phyloP scores from a whole-genome alignment of 2,329 filamentous ascomycete genomes.

The Colletotrichum chrysophilum region DNA sequence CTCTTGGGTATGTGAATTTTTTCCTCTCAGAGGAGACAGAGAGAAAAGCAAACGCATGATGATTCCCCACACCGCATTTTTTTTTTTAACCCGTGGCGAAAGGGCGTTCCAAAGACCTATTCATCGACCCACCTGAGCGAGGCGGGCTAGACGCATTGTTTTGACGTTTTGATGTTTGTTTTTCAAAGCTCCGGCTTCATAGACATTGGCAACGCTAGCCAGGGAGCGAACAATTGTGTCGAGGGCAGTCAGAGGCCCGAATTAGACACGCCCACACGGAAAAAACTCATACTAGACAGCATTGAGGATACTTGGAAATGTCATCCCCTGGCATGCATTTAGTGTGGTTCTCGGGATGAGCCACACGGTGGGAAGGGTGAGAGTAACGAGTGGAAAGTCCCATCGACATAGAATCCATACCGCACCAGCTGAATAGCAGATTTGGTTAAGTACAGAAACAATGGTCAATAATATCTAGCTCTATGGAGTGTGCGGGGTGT shows the following conservation, averaged over 20 bases:
- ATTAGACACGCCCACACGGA: neutral
- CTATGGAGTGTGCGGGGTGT: neutral
- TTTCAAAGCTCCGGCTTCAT: neutral
- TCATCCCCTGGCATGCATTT: neutral
- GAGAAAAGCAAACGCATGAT: neutral
- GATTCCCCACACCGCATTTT: neutral
- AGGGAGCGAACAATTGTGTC: neutral
- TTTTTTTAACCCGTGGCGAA: neutral
- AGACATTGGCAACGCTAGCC: neutral
- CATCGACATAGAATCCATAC: neutral
- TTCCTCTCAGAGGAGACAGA: neutral
- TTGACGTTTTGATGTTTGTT: neutral
- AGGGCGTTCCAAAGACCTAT: neutral
- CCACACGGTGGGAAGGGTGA: neutral
- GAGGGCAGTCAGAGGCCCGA: neutral
- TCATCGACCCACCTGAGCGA: neutral
- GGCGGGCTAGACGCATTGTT: neutral
- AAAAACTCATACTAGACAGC: neutral
- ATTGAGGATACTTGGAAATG: neutral
- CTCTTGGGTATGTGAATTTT: slow-evolving; percentile 63
- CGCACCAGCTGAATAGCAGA: neutral
- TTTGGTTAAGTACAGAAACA: neutral
- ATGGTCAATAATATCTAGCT: neutral
- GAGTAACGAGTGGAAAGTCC: neutral
- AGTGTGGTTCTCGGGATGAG: neutral